Conservation (phyloP, 345 rosid genomes). For the Brassica cretica region DNA sequence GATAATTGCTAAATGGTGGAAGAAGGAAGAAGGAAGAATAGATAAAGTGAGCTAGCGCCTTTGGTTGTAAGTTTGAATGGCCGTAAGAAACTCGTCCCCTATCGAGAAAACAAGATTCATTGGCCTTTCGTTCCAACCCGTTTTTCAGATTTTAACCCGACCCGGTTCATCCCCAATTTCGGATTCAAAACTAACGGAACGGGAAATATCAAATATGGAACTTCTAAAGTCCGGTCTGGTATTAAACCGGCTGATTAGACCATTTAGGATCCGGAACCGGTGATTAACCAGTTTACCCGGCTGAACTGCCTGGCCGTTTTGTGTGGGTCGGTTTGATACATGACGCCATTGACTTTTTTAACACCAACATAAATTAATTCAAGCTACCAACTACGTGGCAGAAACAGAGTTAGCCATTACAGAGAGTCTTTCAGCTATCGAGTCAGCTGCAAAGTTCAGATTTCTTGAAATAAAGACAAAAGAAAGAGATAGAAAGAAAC, state of each 20-base stretch:
- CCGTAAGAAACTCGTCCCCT: slow-evolving; percentile 23
- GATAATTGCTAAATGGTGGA: slow-evolving; percentile 25
- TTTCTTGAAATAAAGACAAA: too few relatives aligned
- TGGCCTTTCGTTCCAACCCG: slow-evolving; percentile 1
- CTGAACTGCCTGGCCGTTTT: not conserved
- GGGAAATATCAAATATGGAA: not conserved
- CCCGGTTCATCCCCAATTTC: not conserved
- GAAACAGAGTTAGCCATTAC: too few relatives aligned
- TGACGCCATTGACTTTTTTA: not conserved
- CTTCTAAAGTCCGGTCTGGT: not conserved
- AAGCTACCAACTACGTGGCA: too few relatives aligned
- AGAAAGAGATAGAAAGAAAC: too few relatives aligned
- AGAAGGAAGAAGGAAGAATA: not conserved
- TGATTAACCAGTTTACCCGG: not conserved
- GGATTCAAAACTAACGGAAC: not conserved
- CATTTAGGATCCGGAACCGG: too few relatives aligned
- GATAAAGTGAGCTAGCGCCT: slow-evolving; percentile 20
- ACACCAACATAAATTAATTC: too few relatives aligned
- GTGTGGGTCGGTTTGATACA: not conserved
- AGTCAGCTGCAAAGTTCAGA: too few relatives aligned
- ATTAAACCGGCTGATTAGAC: not conserved
- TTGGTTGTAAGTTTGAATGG: slow-evolving; percentile 23
- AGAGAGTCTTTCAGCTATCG: too few relatives aligned
- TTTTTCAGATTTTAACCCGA: not conserved
- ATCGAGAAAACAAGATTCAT: slow-evolving; percentile 23